Evolutionary conservation across 129 eudicot genomes (phyloP).

Genomic region (Centella asiatica): DNA sequence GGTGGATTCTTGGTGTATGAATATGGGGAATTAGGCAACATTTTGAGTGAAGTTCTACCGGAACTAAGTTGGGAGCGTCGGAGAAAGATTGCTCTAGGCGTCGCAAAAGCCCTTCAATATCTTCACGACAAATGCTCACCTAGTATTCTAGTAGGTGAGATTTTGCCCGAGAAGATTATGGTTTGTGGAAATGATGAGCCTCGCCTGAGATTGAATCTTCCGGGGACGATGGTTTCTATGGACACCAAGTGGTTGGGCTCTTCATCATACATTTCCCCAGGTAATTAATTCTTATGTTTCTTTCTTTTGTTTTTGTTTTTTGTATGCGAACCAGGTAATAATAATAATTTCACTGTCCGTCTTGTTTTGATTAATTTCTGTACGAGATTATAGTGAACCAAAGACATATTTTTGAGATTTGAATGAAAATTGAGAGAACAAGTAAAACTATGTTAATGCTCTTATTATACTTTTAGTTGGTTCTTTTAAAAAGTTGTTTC

Average conservation of each 20-base stretch:
- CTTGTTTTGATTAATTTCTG: too few relatives aligned
- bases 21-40: conserved; percentile 46
- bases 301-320: too few relatives aligned
- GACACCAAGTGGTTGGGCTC: conserved; percentile 41
- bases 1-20: conserved; percentile 54
- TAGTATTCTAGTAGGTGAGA: conserved; percentile 33
- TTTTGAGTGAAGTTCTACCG: conserved; percentile 38
- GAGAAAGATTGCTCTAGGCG: conserved; percentile 39
- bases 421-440: not conserved
- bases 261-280: conserved; percentile 62
- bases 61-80: conserved; percentile 51
- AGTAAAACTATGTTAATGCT: too few relatives aligned
- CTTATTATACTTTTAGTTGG: too few relatives aligned
- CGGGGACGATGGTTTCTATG: conserved; percentile 14
- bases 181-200: conserved; percentile 41
- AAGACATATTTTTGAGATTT: too few relatives aligned
- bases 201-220: conserved; percentile 35
- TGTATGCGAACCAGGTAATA: too few relatives aligned
- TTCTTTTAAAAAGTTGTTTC: too few relatives aligned
- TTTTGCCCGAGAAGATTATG: conserved; percentile 40
- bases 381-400: too few relatives aligned
- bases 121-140: conserved; percentile 45
- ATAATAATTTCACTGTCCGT: too few relatives aligned
- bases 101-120: conserved; percentile 53
- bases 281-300: conserved; percentile 21